These are phyloP conservation scores for Paramecium biaurelia DNA, from an alignment of 73 alveolate genomes.

Conservation along the genomic window DNA sequence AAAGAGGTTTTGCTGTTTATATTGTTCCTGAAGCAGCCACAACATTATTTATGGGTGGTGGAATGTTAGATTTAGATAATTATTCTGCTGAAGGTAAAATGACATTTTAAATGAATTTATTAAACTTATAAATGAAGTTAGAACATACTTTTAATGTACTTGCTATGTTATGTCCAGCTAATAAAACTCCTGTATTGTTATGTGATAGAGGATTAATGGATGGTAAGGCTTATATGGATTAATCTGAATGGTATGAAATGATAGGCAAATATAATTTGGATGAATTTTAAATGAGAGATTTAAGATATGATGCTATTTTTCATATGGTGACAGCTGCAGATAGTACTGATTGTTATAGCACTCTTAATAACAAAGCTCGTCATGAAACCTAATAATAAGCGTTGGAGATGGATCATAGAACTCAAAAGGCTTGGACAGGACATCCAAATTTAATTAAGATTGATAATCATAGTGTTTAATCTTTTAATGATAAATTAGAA, in stretches of 20 bases:
- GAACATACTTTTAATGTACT: not conserved
- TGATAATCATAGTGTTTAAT: conserved; percentile 59
- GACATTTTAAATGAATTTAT: conserved; percentile 66
- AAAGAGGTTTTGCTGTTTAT: conserved; percentile 69
- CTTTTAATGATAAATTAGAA: not conserved
- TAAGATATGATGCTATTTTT: conserved; percentile 74
- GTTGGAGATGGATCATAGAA: conserved; percentile 63
- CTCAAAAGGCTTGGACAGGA: conserved; percentile 74
- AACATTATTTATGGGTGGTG: conserved; percentile 76
- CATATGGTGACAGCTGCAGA: conserved; percentile 89
- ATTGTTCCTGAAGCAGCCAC: conserved; percentile 87
- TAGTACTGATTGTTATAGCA: conserved; percentile 71
- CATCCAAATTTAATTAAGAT: conserved; percentile 72
- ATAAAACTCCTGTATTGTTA: not conserved
- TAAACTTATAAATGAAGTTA: conserved; percentile 65
- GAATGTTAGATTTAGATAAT: conserved; percentile 65
- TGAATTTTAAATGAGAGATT: conserved; percentile 72
- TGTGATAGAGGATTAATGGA: conserved; percentile 58
- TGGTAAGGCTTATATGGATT: conserved; percentile 21
- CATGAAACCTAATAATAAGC: conserved; percentile 77
- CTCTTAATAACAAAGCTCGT: conserved; percentile 72
- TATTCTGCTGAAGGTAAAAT: conserved; percentile 51
- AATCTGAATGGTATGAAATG: conserved; percentile 63
- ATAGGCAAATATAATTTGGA: conserved; percentile 69
- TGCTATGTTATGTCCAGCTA: not conserved